These are phyloP conservation scores for Podaxis sp. DNA, from an alignment of 768 basidiomycete genomes.

Conservation along the genomic window DNA sequence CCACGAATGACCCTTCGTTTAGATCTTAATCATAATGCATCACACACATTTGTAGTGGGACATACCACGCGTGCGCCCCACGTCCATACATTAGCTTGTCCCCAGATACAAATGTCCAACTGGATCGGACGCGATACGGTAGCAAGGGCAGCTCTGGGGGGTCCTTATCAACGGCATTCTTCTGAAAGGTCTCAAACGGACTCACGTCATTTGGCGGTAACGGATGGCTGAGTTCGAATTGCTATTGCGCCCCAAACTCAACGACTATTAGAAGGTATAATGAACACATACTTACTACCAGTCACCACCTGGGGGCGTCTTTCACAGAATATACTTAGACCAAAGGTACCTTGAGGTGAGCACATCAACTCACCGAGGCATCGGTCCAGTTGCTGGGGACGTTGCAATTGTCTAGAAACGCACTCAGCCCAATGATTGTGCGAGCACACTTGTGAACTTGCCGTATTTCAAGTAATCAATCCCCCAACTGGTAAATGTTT, in stretches of 20 bases:
- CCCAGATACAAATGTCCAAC: slow-evolving; percentile 55
- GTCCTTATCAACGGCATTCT: not conserved
- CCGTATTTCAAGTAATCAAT: slow-evolving; percentile 62
- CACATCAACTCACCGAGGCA: slow-evolving; percentile 27
- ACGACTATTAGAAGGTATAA: too few relatives aligned
- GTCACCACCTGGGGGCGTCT: slow-evolving; percentile 38
- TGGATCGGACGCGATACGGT: slow-evolving; percentile 45
- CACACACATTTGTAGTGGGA: not conserved
- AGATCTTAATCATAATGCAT: not conserved
- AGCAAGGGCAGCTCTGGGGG: slow-evolving; percentile 42
- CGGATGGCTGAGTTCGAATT: slow-evolving; percentile 59
- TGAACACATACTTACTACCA: slow-evolving; percentile 43
- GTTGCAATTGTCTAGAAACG: slow-evolving; percentile 47
- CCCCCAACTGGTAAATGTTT: slow-evolving; percentile 53
- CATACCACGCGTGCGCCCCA: slow-evolving; percentile 55
- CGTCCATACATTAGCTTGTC: slow-evolving; percentile 51
- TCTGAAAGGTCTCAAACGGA: not conserved
- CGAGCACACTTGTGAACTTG: slow-evolving; percentile 16
- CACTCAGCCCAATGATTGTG: not conserved
- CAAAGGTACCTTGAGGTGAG: not conserved
- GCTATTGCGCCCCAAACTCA: slow-evolving; percentile 23
- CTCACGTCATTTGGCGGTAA: slow-evolving; percentile 56
- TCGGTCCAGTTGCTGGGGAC: slow-evolving; percentile 55
- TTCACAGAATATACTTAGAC: not conserved
- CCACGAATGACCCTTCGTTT: slow-evolving; percentile 50